These are phyloP conservation scores for Phytophthora syringae DNA, from an alignment of 352 stramenopile genomes.

Conservation along the genomic window DNA sequence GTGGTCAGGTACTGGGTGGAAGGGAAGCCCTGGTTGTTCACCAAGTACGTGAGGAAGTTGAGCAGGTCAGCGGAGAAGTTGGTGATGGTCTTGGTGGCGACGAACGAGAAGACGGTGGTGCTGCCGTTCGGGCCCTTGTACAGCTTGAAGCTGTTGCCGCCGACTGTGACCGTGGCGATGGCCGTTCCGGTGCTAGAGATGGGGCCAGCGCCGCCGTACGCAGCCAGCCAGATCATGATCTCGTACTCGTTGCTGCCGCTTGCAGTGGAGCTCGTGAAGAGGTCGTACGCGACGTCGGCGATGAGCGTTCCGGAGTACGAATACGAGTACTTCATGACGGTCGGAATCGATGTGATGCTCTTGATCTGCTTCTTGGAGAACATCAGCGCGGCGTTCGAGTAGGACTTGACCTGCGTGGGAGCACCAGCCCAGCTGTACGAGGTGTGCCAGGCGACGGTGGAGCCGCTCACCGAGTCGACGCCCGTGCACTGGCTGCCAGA, in stretches of 20 bases:
- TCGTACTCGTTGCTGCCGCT: slow-evolving; percentile 39
- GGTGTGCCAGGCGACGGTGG: slow-evolving; percentile 48
- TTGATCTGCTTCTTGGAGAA: slow-evolving; percentile 38
- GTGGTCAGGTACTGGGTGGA: slow-evolving; percentile 38
- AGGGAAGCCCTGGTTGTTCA: slow-evolving; percentile 28
- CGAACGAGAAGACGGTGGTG: slow-evolving; percentile 41
- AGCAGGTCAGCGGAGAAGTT: slow-evolving; percentile 33
- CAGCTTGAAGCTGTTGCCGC: slow-evolving; percentile 29
- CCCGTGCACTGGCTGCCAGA: slow-evolving; percentile 56
- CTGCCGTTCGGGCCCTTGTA: slow-evolving; percentile 41
- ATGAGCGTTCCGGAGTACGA: slow-evolving; percentile 33
- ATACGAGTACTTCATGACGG: slow-evolving; percentile 38
- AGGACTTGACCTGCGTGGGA: slow-evolving; percentile 47
- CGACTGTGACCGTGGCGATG: slow-evolving; percentile 30
- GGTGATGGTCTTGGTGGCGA: slow-evolving; percentile 29
- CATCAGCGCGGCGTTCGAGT: slow-evolving; percentile 45
- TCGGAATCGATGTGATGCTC: slow-evolving; percentile 38
- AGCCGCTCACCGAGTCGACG: slow-evolving; percentile 40
- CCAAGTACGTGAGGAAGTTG: slow-evolving; percentile 34
- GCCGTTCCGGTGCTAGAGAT: slow-evolving; percentile 39
- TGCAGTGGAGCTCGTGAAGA: slow-evolving; percentile 36
- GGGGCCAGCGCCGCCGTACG: slow-evolving; percentile 29
- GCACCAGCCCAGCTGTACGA: slow-evolving; percentile 41
- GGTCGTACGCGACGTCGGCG: slow-evolving; percentile 38
- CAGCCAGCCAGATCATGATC: slow-evolving; percentile 48